A percentile compares a stretch with the other conserved stretches of the same genome.
Conservation (phyloP, 768 basidiomycete genomes). For the Boletellus ananiceps region DNA sequence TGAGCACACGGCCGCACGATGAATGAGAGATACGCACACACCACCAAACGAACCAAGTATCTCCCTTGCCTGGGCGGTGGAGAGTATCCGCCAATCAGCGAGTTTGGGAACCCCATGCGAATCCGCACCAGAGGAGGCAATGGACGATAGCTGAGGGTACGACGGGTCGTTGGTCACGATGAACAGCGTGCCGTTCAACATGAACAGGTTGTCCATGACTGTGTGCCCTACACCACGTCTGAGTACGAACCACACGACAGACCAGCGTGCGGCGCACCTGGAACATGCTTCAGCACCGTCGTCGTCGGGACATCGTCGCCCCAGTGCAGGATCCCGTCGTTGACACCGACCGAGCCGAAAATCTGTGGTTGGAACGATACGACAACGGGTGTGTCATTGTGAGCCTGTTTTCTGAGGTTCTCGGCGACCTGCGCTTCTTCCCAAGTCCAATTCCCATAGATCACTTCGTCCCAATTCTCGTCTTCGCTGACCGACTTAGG, state of each 20-base stretch:
- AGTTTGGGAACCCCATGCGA: constrained; percentile 38
- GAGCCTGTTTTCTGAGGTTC: constrained; percentile 44
- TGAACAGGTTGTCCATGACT: constrained; percentile 75
- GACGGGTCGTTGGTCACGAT: constrained; percentile 65
- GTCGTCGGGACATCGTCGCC: constrained; percentile 51
- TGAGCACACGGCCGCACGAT: background rate
- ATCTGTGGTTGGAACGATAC: constrained; percentile 21
- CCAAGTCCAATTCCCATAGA: constrained; percentile 70
- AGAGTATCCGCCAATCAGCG: constrained; percentile 59
- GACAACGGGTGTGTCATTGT: constrained; percentile 35
- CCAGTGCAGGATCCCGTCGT: constrained; percentile 57
- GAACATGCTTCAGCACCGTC: constrained; percentile 54
- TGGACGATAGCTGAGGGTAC: constrained; percentile 53
- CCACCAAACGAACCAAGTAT: constrained; percentile 51
- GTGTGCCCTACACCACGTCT: constrained; percentile 59
- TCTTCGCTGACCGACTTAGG: constrained; percentile 33
- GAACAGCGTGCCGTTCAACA: constrained; percentile 68
- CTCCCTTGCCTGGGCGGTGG: constrained; percentile 43
- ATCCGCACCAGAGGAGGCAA: constrained; percentile 39
- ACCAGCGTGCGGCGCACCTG: constrained; percentile 43
- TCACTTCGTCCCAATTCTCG: constrained; percentile 51
- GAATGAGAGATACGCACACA: constrained; percentile 37
- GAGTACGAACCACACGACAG: background rate
- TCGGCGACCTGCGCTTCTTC: constrained; percentile 56
- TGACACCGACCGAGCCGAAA: constrained; percentile 33